Evolutionary conservation across 1,284 basidiomycete genomes (phyloP).

Genomic region (Omphalotus olearius): DNA sequence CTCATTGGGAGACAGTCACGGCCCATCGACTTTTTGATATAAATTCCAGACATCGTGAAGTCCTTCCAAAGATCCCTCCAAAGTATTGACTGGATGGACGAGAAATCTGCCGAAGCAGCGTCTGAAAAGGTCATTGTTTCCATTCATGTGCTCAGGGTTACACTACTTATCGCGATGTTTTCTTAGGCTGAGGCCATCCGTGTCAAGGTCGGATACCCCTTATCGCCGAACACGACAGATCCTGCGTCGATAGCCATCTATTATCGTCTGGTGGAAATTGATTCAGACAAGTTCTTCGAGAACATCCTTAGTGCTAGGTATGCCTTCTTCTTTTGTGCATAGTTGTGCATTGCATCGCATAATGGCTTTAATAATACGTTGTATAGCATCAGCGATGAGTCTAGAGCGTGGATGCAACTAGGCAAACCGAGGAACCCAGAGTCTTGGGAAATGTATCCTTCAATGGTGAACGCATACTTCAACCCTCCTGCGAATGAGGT

Average conservation of each 20-base stretch:
- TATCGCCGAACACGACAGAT: constrained; percentile 78
- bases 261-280: constrained; percentile 69
- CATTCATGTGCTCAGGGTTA: too few species aligned
- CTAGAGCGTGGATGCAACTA: constrained; percentile 72
- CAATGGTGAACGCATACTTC: constrained; percentile 79
- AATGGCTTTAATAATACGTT: constrained; percentile 7
- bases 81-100: constrained; percentile 90
- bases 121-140: constrained; percentile 64
- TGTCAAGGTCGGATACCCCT: constrained; percentile 87
- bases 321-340: constrained; percentile 21
- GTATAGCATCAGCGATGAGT: constrained; percentile 49
- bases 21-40: not conserved
- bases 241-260: constrained; percentile 71
- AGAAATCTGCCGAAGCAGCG: constrained; percentile 77
- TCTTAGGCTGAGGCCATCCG: constrained; percentile 68
- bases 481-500: constrained; percentile 80
- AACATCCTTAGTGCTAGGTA: constrained; percentile 73
- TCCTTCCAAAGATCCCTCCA: constrained; percentile 82
- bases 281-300: constrained; percentile 75
- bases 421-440: constrained; percentile 71
- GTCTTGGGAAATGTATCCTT: constrained; percentile 88
- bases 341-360: not conserved
- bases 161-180: not conserved
- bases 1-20: constrained; percentile 4
- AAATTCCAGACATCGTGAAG: constrained; percentile 68